Evolutionary conservation across 495 filamentous ascomycete genomes (phyloP), one percentile per base, ranked within the genome.

Genomic region (Achaetomiella virescens): DNA sequence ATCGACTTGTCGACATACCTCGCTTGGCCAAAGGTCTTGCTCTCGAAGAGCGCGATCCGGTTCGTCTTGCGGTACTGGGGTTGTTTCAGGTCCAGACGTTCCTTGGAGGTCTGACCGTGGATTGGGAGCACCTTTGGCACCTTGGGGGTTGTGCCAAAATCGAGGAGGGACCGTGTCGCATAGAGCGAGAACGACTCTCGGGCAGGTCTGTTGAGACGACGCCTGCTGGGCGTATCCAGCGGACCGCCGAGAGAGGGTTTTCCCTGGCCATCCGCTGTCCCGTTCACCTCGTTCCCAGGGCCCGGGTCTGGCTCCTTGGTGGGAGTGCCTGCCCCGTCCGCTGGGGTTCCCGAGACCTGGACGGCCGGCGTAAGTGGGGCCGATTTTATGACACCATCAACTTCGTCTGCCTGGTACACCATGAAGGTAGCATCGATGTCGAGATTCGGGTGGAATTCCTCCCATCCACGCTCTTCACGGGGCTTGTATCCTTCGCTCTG

Each of bases 401-500:
- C 87, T 48, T 96, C 88, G 55, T 91, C 82, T 9, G 91, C 81
- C 36, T 78, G 81, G 67, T 92, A 93, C 2, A 96, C 76, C 37
- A 83, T 82, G 47, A 97, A 84, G 17, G 76, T 80, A 25, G 78
- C 78, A 45, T 93, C 89, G 55, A 95, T 87, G 69, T 97, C 91
- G 33, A 99, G 79, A 62, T 96, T 87, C 12, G 87, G 91, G 69
- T 99, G 93, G 52, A 96, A 97, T 70, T 97, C 95, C 63, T 95
- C 89, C 88, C 91, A 99, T 14, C 89, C 88, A 52, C 91, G 84
- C 71, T 99, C 93, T 69, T 99, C 93, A 54, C 93, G 79, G 3
- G 93, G 93, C 66, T 99, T 97, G 72, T 96, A 97, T 15, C 90
- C 90, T 73, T 97, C 92, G 57, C 85, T 90, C 60, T 92, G 88